phyloP scores from a whole-genome alignment of 441 rosid species.

The Lepidium campestre region DNA sequence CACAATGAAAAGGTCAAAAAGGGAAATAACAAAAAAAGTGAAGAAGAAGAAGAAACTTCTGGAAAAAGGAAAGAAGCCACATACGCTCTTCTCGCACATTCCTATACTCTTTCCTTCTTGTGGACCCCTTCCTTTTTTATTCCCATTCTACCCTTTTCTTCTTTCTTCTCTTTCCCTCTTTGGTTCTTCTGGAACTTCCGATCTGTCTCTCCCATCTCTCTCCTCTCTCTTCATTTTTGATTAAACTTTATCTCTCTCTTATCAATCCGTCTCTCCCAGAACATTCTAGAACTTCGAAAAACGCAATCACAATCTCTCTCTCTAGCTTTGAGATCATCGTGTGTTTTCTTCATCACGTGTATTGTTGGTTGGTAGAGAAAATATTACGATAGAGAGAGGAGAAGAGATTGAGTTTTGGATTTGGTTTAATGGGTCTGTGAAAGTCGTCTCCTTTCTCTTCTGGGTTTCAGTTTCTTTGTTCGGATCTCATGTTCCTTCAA shows the following conservation, averaged over 20 bases:
- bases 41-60: constrained; percentile 16
- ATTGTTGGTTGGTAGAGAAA: constrained; percentile 24
- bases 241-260: constrained; percentile 30
- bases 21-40: background rate
- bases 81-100: constrained; percentile 34
- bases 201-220: constrained; percentile 20
- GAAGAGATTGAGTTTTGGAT: background rate
- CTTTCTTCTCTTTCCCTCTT: background rate
- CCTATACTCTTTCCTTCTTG: constrained; percentile 19
- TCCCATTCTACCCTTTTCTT: constrained; percentile 22
- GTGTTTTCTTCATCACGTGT: background rate
- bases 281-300: constrained; percentile 68
- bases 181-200: constrained; percentile 46
- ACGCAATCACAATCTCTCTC: constrained; percentile 31
- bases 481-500: constrained; percentile 8
- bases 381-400: background rate
- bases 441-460: constrained; percentile 3
- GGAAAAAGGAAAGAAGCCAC: constrained; percentile 23
- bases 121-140: constrained; percentile 25
- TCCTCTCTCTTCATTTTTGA: background rate
- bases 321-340: constrained; percentile 7
- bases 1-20: background rate
- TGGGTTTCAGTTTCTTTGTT: background rate
- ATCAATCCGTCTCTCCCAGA: constrained; percentile 40
- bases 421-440: background rate